phyloP scores from a whole-genome alignment of 2,329 filamentous ascomycete species.

The Pseudocercospora macadamiae region DNA sequence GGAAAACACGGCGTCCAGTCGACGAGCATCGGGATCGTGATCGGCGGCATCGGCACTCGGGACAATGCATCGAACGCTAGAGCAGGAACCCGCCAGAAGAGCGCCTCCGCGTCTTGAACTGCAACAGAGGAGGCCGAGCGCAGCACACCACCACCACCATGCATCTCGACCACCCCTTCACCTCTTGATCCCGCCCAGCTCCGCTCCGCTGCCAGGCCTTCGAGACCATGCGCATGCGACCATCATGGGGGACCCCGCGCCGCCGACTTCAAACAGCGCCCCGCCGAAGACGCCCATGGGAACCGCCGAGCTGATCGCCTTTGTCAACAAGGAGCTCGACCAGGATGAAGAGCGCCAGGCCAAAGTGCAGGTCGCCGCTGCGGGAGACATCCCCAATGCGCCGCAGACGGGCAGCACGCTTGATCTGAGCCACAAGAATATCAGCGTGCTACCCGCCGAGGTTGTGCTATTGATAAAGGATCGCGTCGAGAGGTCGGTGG shows the following conservation, averaged over 20 bases:
- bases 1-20: too few species aligned
- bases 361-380: constrained; percentile 30
- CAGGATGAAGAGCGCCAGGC: constrained; percentile 38
- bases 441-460: constrained; percentile 71
- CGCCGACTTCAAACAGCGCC: constrained; percentile 16
- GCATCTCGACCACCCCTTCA: neutral
- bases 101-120: neutral
- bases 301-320: constrained; percentile 33
- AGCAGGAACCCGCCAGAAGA: neutral
- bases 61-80: neutral
- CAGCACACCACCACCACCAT: neutral
- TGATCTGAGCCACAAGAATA: constrained; percentile 75
- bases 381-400: constrained; percentile 31
- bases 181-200: neutral
- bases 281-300: constrained; percentile 30
- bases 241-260: constrained; percentile 33
- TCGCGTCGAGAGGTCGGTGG: constrained; percentile 67
- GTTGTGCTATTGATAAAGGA: constrained; percentile 75
- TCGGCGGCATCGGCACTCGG: neutral
- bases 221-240: constrained; percentile 26
- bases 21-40: neutral
- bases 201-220: constrained; percentile 5
- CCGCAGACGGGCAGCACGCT: constrained; percentile 68
- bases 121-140: too few species aligned
- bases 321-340: constrained; percentile 38